Evolutionary conservation across 2,329 filamentous ascomycete genomes (phyloP).

Genomic region (Penicillium rolfsii): DNA sequence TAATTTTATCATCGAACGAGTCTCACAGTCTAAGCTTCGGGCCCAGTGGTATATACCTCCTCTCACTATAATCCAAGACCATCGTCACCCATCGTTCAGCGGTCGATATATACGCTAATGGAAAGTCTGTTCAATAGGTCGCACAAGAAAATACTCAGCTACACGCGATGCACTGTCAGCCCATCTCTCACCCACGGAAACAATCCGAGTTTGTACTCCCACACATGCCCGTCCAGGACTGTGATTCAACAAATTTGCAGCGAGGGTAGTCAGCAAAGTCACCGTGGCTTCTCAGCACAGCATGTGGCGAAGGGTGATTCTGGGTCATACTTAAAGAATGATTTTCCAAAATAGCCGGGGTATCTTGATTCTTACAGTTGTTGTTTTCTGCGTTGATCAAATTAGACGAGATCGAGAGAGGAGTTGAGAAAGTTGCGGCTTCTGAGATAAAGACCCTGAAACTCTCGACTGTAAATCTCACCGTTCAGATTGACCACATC

Average conservation of each 20-base stretch:
- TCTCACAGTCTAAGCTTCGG: too few species aligned
- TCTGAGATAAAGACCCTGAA: neutral
- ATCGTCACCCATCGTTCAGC: neutral
- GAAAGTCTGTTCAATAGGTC: neutral
- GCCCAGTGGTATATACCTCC: too few species aligned
- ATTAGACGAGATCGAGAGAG: neutral
- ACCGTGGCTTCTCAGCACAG: neutral
- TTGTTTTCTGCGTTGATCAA: neutral
- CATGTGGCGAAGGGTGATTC: neutral
- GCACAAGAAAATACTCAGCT: neutral
- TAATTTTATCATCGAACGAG: too few species aligned
- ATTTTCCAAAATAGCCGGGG: neutral
- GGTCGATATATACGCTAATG: neutral
- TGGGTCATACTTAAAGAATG: neutral
- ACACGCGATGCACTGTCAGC: neutral
- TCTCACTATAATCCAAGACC: neutral
- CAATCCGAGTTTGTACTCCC: neutral
- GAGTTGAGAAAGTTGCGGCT: neutral
- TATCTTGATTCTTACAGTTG: neutral
- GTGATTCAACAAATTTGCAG: conserved; percentile 1
- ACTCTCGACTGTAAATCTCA: neutral
- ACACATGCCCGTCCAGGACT: neutral
- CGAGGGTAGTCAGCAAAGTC: conserved; percentile 20
- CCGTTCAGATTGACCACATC: neutral
- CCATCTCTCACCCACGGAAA: neutral